Evolutionary conservation across 1,284 basidiomycete genomes (phyloP).

Genomic region (Xanthoconium separans): DNA sequence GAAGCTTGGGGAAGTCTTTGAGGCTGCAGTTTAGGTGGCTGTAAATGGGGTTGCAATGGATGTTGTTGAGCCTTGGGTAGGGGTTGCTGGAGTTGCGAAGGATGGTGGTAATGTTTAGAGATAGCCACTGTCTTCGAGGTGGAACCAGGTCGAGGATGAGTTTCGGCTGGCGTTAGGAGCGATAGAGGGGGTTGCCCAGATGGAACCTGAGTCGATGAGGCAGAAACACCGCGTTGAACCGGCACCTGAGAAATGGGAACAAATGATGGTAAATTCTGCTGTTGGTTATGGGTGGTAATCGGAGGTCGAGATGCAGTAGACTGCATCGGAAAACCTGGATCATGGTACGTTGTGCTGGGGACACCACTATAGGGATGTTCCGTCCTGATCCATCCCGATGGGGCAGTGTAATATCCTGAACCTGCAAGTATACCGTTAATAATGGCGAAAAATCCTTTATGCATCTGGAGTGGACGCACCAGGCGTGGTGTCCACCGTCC

Average conservation of each 20-base stretch:
- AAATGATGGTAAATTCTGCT: slow-evolving; percentile 1
- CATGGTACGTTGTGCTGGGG: neutral
- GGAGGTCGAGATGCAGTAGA: slow-evolving; percentile 1
- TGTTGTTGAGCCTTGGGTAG: slow-evolving; percentile 2
- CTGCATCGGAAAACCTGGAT: neutral
- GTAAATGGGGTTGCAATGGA: neutral
- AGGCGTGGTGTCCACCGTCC: neutral
- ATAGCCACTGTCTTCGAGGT: neutral
- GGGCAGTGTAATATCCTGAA: slow-evolving; percentile 5
- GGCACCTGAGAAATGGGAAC: slow-evolving; percentile 7
- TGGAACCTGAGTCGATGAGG: neutral
- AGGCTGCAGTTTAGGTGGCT: neutral
- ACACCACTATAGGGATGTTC: neutral
- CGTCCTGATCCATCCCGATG: neutral
- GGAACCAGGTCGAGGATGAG: neutral
- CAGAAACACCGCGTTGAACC: neutral
- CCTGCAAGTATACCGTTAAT: slow-evolving; percentile 3
- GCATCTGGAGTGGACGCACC: slow-evolving; percentile 15
- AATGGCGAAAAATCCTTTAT: neutral
- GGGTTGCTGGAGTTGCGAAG: slow-evolving; percentile 3
- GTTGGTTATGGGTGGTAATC: slow-evolving; percentile 1
- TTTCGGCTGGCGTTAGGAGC: neutral
- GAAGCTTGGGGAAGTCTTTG: neutral
- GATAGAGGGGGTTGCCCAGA: neutral
- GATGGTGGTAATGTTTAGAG: slow-evolving; percentile 2